Percentiles rank a stretch among this genome's conserved stretches.
Conservation (phyloP, 2,329 filamentous ascomycete genomes). For the Monilinia vaccinii-corymbosi region DNA sequence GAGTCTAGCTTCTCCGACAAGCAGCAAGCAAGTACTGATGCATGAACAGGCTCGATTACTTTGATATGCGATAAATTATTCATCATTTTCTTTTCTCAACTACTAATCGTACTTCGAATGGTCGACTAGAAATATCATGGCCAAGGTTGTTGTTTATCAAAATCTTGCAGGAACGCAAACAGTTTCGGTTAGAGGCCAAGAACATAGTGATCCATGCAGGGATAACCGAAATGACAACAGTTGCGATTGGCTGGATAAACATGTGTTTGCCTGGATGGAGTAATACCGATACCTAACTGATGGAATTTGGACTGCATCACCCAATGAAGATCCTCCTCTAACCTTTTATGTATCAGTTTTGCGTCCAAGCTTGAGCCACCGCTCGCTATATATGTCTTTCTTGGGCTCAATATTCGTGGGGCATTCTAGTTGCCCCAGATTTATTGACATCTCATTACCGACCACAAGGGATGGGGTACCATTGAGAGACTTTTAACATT, state of each 20-base stretch:
- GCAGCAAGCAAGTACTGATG: neutral
- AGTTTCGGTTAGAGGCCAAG: no score
- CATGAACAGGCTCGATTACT: neutral
- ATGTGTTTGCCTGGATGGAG: neutral
- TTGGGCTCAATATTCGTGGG: neutral
- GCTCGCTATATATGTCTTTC: no score
- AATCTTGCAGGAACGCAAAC: neutral
- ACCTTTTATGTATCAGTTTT: neutral
- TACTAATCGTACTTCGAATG: no score
- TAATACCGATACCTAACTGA: neutral
- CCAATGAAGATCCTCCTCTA: neutral
- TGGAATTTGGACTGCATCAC: neutral
- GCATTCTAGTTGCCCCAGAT: neutral
- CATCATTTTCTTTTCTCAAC: neutral
- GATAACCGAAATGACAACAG: neutral
- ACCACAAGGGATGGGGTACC: neutral
- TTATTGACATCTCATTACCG: neutral
- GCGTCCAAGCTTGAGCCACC: neutral
- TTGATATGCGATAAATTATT: neutral
- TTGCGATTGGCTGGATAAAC: conserved; percentile 4
- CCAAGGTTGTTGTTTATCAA: neutral
- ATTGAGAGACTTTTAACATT: neutral
- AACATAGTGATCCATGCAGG: neutral
- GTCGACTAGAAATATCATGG: neutral
- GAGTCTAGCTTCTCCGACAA: neutral